phyloP scores from a whole-genome alignment of 768 basidiomycete species.

The Wakefieldia striispora region DNA sequence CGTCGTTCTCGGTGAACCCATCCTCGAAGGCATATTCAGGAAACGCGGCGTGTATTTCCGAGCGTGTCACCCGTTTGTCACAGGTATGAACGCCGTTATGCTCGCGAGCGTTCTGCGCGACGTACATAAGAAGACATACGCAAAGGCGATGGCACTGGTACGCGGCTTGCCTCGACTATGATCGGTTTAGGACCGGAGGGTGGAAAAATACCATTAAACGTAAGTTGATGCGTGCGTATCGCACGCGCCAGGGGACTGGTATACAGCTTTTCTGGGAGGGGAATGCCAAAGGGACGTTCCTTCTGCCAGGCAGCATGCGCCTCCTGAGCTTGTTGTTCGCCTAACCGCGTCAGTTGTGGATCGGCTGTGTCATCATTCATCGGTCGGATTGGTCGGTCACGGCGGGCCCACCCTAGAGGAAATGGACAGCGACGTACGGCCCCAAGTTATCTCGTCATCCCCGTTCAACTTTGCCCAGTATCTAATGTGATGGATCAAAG shows the following conservation, averaged over 20 bases:
- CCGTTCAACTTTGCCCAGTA: constrained; percentile 63
- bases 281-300: constrained; percentile 15
- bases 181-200: constrained; percentile 30
- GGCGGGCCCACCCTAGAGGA: no score
- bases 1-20: constrained; percentile 59
- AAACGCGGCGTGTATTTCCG: constrained; percentile 39
- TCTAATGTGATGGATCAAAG: constrained; percentile 30
- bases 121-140: background rate
- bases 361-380: constrained; percentile 13
- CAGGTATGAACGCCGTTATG: constrained; percentile 67
- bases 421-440: constrained; percentile 48
- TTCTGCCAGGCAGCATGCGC: constrained; percentile 15
- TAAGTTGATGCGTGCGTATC: constrained; percentile 51
- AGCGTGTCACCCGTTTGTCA: constrained; percentile 56
- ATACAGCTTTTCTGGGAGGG: constrained; percentile 21
- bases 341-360: constrained; percentile 57
- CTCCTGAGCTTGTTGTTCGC: constrained; percentile 51
- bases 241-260: constrained; percentile 59
- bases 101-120: constrained; percentile 61
- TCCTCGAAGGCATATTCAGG: constrained; percentile 53
- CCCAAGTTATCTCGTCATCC: constrained; percentile 69
- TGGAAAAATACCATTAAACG: constrained; percentile 42
- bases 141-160: background rate
- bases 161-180: constrained; percentile 52
- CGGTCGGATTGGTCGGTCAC: background rate